Conservation (phyloP, 306 rosid genomes). For the Hylodesmum podocarpum region DNA sequence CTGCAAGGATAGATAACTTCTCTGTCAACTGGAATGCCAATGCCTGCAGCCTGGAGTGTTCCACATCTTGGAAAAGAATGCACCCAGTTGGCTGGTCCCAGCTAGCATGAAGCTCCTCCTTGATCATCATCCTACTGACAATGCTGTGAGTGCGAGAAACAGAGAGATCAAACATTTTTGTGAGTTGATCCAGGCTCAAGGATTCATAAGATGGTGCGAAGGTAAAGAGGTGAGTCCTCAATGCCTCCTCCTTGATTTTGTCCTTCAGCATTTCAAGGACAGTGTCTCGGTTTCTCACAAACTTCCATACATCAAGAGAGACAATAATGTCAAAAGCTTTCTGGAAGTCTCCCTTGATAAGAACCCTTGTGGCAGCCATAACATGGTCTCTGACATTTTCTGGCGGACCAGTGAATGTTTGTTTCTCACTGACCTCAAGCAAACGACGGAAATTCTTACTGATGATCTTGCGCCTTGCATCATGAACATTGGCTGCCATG, state of each 20-base stretch:
- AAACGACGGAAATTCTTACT: slow-evolving; percentile 78
- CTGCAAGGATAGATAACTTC: slow-evolving; percentile 74
- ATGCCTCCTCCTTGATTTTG: slow-evolving; percentile 89
- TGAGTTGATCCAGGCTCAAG: slow-evolving; percentile 68
- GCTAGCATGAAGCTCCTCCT: slow-evolving; percentile 86
- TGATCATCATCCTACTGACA: slow-evolving; percentile 91
- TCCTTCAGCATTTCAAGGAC: slow-evolving; percentile 75
- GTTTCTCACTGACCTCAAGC: slow-evolving; percentile 84
- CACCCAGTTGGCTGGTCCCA: slow-evolving; percentile 65
- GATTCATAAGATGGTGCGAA: slow-evolving; percentile 78
- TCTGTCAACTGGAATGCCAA: slow-evolving; percentile 85
- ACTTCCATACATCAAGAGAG: slow-evolving; percentile 87
- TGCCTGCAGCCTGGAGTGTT: slow-evolving; percentile 67
- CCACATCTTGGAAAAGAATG: slow-evolving; percentile 58
- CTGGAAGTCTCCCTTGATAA: slow-evolving; percentile 71
- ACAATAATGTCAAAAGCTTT: slow-evolving; percentile 62
- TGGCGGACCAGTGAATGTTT: slow-evolving; percentile 93
- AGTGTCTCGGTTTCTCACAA: slow-evolving; percentile 55
- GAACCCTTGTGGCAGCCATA: slow-evolving; percentile 90
- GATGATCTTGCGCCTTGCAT: slow-evolving; percentile 71
- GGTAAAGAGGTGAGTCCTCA: slow-evolving; percentile 84
- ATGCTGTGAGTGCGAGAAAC: slow-evolving; percentile 60
- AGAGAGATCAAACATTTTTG: slow-evolving; percentile 72
- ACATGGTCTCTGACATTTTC: slow-evolving; percentile 92
- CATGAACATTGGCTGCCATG: slow-evolving; percentile 81